Conservation (phyloP, 495 filamentous ascomycete genomes). For the Poronia punctata region DNA sequence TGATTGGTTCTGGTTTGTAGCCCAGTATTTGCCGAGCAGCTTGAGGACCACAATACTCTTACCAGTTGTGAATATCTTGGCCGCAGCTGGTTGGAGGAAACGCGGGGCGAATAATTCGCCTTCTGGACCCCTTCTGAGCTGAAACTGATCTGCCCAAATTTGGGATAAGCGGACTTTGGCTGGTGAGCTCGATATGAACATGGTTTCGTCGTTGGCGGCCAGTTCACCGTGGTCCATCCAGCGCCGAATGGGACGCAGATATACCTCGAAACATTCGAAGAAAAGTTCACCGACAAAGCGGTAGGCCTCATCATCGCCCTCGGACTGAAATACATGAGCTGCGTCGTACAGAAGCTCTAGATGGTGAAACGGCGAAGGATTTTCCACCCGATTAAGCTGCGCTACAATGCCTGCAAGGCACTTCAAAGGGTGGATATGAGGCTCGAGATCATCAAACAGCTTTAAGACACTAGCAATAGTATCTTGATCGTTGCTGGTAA, state of each 20-base stretch:
- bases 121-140: constrained; percentile 48
- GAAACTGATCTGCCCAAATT: constrained; percentile 72
- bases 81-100: constrained; percentile 61
- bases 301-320: constrained; percentile 55
- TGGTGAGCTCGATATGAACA: constrained; percentile 62
- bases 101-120: constrained; percentile 57
- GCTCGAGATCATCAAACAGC: constrained; percentile 54
- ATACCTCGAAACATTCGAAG: constrained; percentile 75
- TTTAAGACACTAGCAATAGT: constrained; percentile 52
- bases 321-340: constrained; percentile 60
- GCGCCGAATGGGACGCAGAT: constrained; percentile 65
- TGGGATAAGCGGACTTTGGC: constrained; percentile 52
- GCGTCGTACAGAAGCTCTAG: constrained; percentile 70
- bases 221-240: constrained; percentile 86
- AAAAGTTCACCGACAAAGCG: constrained; percentile 59
- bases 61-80: constrained; percentile 74
- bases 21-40: constrained; percentile 45
- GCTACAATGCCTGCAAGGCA: constrained; percentile 45
- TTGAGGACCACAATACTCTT: constrained; percentile 82
- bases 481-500: constrained; percentile 37
- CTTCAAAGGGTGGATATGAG: constrained; percentile 45
- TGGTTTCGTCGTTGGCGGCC: constrained; percentile 51
- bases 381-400: constrained; percentile 29
- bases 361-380: constrained; percentile 46
- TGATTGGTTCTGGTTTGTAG: constrained; percentile 9